Conservation (phyloP, 2,329 filamentous ascomycete species). For the Parastagonospora avenae region DNA sequence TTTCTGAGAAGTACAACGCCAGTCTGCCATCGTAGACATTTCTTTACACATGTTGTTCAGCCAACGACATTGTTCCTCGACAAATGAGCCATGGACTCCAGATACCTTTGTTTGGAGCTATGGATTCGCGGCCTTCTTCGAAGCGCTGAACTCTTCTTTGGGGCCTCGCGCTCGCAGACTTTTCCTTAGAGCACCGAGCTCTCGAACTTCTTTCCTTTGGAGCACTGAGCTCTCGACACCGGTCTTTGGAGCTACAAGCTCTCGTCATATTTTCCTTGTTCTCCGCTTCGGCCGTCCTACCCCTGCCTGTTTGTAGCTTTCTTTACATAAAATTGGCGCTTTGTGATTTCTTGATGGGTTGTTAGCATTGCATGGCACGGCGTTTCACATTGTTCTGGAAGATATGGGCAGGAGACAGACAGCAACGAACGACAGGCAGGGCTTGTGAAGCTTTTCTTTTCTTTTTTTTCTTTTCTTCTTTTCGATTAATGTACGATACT, state of each 20-base stretch:
- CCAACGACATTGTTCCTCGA: too few relatives aligned
- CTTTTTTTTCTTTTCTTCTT: background rate
- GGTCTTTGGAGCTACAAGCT: too few relatives aligned
- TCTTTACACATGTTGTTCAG: background rate
- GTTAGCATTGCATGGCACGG: slow-evolving; percentile 5
- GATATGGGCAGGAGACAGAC: background rate
- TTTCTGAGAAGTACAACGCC: slow-evolving; percentile 36
- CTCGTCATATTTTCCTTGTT: background rate
- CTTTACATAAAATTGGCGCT: slow-evolving; percentile 17
- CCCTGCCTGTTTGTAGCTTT: slow-evolving; percentile 5
- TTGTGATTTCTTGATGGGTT: slow-evolving; percentile 1
- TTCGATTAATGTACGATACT: background rate
- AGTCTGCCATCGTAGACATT: slow-evolving; percentile 24
- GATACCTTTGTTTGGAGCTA: too few relatives aligned
- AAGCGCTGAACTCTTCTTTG: background rate
- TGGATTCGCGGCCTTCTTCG: background rate
- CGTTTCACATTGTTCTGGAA: background rate
- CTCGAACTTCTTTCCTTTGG: too few relatives aligned
- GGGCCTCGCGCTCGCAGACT: too few relatives aligned
- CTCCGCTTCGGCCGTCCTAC: background rate
- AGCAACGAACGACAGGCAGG: background rate
- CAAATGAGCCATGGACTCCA: too few relatives aligned
- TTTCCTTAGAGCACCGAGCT: too few relatives aligned
- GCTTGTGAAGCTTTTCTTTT: background rate
- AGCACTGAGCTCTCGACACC: too few relatives aligned